A percentile compares a stretch with the other conserved stretches of the same genome.
Conservation (phyloP, 73 alveolate species). For the Paramecium sonneborni region DNA sequence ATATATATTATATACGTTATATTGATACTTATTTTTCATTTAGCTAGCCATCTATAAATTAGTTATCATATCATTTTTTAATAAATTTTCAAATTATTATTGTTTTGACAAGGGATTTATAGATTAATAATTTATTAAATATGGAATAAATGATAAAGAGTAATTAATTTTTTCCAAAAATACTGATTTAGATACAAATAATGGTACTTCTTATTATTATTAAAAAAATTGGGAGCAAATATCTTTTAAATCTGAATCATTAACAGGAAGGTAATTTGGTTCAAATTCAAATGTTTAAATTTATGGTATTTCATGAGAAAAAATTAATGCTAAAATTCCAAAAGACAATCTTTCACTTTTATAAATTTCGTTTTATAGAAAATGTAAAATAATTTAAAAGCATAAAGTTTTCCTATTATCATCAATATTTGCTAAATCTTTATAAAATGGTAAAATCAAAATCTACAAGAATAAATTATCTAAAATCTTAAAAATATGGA, state of each 20-base stretch:
- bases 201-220: background rate
- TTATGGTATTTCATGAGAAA: background rate
- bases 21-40: background rate
- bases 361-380: background rate
- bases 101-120: background rate
- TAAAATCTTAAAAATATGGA: background rate
- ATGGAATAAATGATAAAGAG: background rate
- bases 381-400: background rate
- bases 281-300: background rate
- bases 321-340: background rate
- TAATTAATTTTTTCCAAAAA: background rate
- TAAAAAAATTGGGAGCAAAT: background rate
- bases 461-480: background rate
- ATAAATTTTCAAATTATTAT: background rate
- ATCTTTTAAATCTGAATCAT: background rate
- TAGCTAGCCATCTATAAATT: background rate
- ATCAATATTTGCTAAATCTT: background rate
- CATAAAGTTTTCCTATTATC: background rate
- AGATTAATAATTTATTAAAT: background rate
- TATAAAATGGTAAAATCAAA: background rate
- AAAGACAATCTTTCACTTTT: background rate
- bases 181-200: background rate
- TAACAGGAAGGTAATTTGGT: background rate
- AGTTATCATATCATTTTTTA: background rate
- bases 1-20: background rate